Percentiles rank a stretch among this genome's conserved stretches.
Conservation (phyloP, 2,329 filamentous ascomycete genomes). For the Ophiocordyceps sinensis region DNA sequence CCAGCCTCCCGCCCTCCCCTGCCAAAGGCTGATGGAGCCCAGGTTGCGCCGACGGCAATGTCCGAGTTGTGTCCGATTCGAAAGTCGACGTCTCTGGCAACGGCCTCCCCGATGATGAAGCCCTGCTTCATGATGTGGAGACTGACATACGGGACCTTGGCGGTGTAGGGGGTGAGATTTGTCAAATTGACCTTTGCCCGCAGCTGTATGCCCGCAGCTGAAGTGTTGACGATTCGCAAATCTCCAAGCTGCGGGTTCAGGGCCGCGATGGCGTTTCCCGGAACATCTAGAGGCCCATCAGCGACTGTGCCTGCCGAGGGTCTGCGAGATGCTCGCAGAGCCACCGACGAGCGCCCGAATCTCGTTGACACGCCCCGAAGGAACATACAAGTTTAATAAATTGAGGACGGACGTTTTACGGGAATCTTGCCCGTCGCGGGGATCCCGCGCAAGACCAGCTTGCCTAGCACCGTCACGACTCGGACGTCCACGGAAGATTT, state of each 20-base stretch:
- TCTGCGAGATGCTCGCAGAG: conserved; percentile 7
- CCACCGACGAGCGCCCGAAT: neutral
- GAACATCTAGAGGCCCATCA: conserved; percentile 34
- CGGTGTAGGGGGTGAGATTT: conserved; percentile 81
- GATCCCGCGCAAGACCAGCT: conserved; percentile 67
- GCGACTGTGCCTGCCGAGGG: neutral
- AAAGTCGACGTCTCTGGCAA: conserved; percentile 48
- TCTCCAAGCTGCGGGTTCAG: conserved; percentile 52
- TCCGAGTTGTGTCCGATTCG: conserved; percentile 57
- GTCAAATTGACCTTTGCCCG: conserved; percentile 66
- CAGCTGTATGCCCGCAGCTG: conserved; percentile 54
- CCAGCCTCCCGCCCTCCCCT: conserved; percentile 52
- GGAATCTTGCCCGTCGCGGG: conserved; percentile 76
- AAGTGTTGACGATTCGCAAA: conserved; percentile 59
- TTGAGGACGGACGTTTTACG: conserved; percentile 73
- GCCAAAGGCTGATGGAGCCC: conserved; percentile 52
- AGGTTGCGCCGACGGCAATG: conserved; percentile 52
- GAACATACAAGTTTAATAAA: conserved; percentile 14
- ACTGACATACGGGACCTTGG: conserved; percentile 65
- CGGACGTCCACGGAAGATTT: conserved; percentile 71
- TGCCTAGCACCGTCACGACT: conserved; percentile 67
- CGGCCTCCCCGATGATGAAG: conserved; percentile 62
- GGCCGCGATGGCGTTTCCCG: conserved; percentile 32
- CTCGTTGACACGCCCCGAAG: neutral
- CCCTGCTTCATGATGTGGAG: conserved; percentile 62